A percentile compares a stretch with the other conserved stretches of the same genome.
Conservation (phyloP, 805 yeast genomes). For the Yarrowia sp. region DNA sequence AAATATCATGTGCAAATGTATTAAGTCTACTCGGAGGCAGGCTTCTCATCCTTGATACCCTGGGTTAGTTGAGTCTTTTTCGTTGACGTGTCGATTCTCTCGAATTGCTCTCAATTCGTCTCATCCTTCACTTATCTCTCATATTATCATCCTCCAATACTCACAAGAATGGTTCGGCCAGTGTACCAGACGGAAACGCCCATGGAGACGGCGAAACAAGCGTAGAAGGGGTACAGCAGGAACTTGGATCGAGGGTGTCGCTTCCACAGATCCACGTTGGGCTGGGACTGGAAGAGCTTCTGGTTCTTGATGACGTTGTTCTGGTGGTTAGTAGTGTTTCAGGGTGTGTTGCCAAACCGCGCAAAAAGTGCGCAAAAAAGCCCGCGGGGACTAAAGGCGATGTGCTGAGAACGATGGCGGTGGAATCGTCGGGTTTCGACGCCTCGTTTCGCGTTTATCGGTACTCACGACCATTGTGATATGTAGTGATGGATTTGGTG, state of each 20-base stretch:
- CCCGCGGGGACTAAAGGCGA: background rate
- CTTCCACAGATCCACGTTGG: conserved; percentile 51
- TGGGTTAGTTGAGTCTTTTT: conserved; percentile 17
- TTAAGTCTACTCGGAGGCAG: conserved; percentile 18
- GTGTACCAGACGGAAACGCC: conserved; percentile 72
- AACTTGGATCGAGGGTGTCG: conserved; percentile 71
- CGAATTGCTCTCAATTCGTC: background rate
- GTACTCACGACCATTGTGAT: conserved; percentile 38
- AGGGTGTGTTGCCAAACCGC: no score
- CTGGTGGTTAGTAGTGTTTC: conserved; percentile 19
- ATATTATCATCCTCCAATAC: background rate
- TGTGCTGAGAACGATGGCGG: background rate
- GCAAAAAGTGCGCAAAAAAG: background rate
- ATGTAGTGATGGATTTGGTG: conserved; percentile 29
- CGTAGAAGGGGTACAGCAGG: conserved; percentile 79
- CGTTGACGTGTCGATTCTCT: no score
- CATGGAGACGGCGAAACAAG: conserved; percentile 67
- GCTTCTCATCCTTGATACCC: conserved; percentile 39
- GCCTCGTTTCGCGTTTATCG: conserved; percentile 11
- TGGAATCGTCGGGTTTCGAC: background rate
- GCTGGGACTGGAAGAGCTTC: conserved; percentile 50
- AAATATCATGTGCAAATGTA: conserved; percentile 22
- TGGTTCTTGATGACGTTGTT: conserved; percentile 50
- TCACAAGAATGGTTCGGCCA: conserved; percentile 64
- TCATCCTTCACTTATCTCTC: background rate